Evolutionary conservation across 495 filamentous ascomycete genomes (phyloP).

Genomic region (Aeminium ludgeri): DNA sequence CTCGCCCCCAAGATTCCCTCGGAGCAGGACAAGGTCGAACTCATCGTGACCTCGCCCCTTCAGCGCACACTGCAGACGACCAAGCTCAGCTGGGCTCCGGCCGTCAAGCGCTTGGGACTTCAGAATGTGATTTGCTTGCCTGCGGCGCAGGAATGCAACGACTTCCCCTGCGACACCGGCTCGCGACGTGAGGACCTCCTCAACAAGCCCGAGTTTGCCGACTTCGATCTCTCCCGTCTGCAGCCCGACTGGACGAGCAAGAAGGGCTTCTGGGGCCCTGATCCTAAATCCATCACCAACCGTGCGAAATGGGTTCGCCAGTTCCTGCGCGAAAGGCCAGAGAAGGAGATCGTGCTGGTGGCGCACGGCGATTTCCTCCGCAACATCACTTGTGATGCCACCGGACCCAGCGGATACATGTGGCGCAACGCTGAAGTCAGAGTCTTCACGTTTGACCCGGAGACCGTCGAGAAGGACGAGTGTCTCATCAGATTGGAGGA

Average conservation of each 20-base stretch:
- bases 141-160: constrained; percentile 16
- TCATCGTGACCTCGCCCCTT: constrained; percentile 13
- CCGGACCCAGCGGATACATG: constrained; percentile 1
- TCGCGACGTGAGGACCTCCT: constrained; percentile 1
- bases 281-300: background rate
- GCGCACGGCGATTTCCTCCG: constrained; percentile 14
- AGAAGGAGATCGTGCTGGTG: constrained; percentile 14
- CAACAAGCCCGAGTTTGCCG: constrained; percentile 7
- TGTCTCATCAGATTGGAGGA: constrained; percentile 6
- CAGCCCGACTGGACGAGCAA: constrained; percentile 13
- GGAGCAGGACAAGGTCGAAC: constrained; percentile 4
- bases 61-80: constrained; percentile 12
- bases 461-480: constrained; percentile 4
- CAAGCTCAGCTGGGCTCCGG: constrained; percentile 6
- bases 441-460: constrained; percentile 4
- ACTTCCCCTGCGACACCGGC: constrained; percentile 15
- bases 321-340: constrained; percentile 7
- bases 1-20: constrained; percentile 4
- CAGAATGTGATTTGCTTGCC: constrained; percentile 7
- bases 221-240: constrained; percentile 7
- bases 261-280: constrained; percentile 8
- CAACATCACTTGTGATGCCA: constrained; percentile 1
- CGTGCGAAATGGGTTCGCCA: constrained; percentile 10
- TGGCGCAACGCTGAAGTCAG: constrained; percentile 14
- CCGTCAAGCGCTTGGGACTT: constrained; percentile 7